Evolutionary conservation across 805 yeast species (phyloP).

Genomic region (Candida oleophila): DNA sequence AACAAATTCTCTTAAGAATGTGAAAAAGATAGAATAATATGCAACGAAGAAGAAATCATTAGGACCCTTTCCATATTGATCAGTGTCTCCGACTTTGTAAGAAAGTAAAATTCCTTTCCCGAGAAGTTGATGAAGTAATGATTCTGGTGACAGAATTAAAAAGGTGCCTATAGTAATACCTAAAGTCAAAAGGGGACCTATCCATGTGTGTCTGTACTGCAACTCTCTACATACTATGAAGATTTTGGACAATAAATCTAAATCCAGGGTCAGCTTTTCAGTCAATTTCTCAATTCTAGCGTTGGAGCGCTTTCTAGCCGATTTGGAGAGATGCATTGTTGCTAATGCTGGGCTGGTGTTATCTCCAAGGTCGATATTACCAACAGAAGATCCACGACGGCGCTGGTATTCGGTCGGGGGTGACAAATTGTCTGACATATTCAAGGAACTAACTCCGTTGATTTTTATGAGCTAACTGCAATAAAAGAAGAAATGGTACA

Average conservation of each 20-base stretch:
- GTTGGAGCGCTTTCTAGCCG: conserved; percentile 33
- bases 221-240: conserved; percentile 60
- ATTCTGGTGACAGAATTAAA: conserved; percentile 54
- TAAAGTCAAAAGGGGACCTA: conserved; percentile 58
- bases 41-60: conserved; percentile 79
- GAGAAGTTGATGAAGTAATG: conserved; percentile 55
- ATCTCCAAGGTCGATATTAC: conserved; percentile 74
- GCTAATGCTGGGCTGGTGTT: conserved; percentile 63
- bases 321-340: conserved; percentile 55
- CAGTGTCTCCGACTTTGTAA: conserved; percentile 59
- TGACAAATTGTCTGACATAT: conserved; percentile 5
- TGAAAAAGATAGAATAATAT: conserved; percentile 81
- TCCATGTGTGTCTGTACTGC: conserved; percentile 66
- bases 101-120: conserved; percentile 65
- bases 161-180: conserved; percentile 41
- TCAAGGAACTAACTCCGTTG: too few species aligned
- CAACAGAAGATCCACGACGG: conserved; percentile 68
- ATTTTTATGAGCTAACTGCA: too few species aligned
- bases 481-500: too few species aligned
- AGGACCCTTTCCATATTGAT: conserved; percentile 82
- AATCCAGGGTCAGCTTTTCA: conserved; percentile 35
- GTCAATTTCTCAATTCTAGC: conserved; percentile 32
- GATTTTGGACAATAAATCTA: conserved; percentile 55
- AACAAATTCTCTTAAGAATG: conserved; percentile 84
- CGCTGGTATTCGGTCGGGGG: conserved; percentile 16